Base-by-base conservation (phyloP, 371 early-diverging fungal genomes). In the Gilbertella persicaria region DNA sequence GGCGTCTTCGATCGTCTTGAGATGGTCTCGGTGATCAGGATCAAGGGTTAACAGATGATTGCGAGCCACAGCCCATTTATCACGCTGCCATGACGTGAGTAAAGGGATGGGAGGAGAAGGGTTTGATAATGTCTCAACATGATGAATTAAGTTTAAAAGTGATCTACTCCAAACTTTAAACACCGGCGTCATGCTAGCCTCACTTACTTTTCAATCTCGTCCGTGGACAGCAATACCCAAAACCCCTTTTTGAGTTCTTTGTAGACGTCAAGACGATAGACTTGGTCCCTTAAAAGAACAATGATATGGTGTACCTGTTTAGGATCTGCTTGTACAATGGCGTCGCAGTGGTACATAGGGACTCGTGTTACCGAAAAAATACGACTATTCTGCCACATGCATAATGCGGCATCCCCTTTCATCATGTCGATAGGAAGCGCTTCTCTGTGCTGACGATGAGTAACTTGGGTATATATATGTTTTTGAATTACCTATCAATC, bases 381-480 rank as follows among this genome's bases (percentile, higher is more conserved):
- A 25, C 83, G 75, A 26, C 75, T 79, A 68, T 94, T 94, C 64
- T 97, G 96, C 76, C 86, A 67, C 94, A 95, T 95, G 65, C 92
- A 92, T 35, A 80, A 71, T 5, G 85, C 72, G 12, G 73, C 55
- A 3, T 68, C 56, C 9, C 73, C 74, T 30, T 66, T 71, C 19
- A 80, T 75, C 60, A 67, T 78, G 24, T 89, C 88, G 2, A 82
- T 59, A 1, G 84, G 80, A 20, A 86, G 16, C 9, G 62, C 55
- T 46, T 81, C 67, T 26, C 80, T 81, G 51, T 21, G 46, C n/a
- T 13, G 19, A 7, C 14, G 30, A 20, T 14, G 8, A 20, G 37
- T 25, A 3, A 2, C 23, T 26, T 26, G 2, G 25, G 5, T 20
- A 1, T 28, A 0, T 39, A 2, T 9, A 13, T 26, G 13, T 25